Percentiles rank a stretch among this genome's conserved stretches.
Evolutionary conservation across 73 alveolate genomes (phyloP).

Genomic region (Paraurostyla sp.): DNA sequence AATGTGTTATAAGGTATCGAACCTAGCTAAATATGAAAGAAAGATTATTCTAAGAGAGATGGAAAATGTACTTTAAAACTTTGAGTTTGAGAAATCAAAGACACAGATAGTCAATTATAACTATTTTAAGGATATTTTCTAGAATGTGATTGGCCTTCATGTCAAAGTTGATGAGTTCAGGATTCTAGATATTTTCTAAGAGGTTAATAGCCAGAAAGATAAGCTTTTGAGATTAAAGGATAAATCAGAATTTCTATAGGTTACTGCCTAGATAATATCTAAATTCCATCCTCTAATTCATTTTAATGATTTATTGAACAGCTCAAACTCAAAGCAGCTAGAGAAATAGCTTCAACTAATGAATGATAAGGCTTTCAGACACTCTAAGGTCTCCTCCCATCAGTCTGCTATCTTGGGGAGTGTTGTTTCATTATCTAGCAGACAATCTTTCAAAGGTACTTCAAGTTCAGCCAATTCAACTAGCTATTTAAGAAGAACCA

Average conservation of each 20-base stretch:
- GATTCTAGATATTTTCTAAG: background rate
- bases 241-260: background rate
- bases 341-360: background rate
- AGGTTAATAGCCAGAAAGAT: background rate
- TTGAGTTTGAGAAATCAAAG: background rate
- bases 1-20: background rate
- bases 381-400: background rate
- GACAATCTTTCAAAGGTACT: background rate
- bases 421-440: background rate
- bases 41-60: background rate
- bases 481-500: background rate
- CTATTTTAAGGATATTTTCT: background rate
- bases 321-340: background rate
- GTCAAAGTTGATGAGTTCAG: background rate
- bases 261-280: background rate
- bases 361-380: background rate
- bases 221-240: background rate
- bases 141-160: background rate
- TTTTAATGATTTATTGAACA: background rate
- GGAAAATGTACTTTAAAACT: background rate
- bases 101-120: background rate
- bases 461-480: background rate
- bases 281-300: background rate
- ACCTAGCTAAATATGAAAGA: background rate
- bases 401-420: conserved; percentile 6